phyloP scores from a whole-genome alignment of 805 yeast species.

The Candida piceae region DNA sequence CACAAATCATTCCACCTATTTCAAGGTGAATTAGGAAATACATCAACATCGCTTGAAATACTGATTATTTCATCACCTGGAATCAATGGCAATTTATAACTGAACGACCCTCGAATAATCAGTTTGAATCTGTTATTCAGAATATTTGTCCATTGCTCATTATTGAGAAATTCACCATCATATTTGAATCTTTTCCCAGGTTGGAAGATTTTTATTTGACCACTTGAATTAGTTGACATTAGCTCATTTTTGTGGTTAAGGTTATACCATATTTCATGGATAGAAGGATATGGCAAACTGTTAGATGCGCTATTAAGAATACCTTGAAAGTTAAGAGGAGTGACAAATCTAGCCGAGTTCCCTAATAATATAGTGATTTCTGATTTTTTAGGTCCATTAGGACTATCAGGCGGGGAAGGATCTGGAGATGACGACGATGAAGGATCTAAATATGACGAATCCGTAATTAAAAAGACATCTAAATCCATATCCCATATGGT shows the following conservation, averaged over 20 bases:
- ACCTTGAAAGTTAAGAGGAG: conserved; percentile 29
- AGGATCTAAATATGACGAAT: conserved; percentile 12
- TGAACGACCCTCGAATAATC: conserved; percentile 29
- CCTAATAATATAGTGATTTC: conserved; percentile 32
- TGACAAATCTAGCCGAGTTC: conserved; percentile 23
- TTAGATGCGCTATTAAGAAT: conserved; percentile 13
- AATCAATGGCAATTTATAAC: conserved; percentile 26
- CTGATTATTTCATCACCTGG: conserved; percentile 24
- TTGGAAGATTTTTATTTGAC: conserved; percentile 27
- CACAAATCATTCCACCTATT: too few species aligned
- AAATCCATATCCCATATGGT: conserved; percentile 28
- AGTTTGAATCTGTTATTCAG: conserved; percentile 25
- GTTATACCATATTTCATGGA: conserved; percentile 18
- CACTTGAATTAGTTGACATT: conserved; percentile 13
- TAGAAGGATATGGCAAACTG: conserved; percentile 4
- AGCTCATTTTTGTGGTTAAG: conserved; percentile 18
- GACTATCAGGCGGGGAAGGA: neutral
- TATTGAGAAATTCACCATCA: conserved; percentile 18
- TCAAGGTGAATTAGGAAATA: conserved; percentile 9
- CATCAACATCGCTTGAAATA: conserved; percentile 24
- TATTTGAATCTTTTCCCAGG: conserved; percentile 27
- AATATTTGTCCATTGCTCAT: conserved; percentile 28
- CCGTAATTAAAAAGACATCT: conserved; percentile 29
- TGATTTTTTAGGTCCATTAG: conserved; percentile 5
- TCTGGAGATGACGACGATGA: neutral